Percentiles rank a stretch among this genome's conserved stretches.
Evolutionary conservation across 257 asterid genomes (phyloP).

Genomic region (Osmanthus fragrans): DNA sequence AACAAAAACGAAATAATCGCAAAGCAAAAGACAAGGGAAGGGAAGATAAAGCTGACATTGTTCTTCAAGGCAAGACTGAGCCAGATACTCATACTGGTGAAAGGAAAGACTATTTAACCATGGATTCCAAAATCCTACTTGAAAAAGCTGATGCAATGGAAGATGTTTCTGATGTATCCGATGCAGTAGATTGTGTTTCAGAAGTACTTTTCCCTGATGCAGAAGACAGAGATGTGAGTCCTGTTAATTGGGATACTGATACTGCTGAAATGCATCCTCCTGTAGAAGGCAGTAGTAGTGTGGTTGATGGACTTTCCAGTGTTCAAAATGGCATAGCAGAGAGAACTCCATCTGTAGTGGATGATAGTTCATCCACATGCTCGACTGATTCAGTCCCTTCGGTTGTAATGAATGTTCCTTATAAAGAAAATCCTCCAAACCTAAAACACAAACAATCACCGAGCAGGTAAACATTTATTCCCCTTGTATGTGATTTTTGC

Average conservation of each 20-base stretch:
- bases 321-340: slow-evolving; percentile 59
- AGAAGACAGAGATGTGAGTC: slow-evolving; percentile 38
- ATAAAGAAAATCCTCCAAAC: slow-evolving; percentile 32
- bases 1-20: slow-evolving; percentile 73
- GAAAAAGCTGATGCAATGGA: slow-evolving; percentile 37
- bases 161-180: slow-evolving; percentile 50
- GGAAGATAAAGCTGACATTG: slow-evolving; percentile 40
- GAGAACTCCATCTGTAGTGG: slow-evolving; percentile 52
- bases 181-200: slow-evolving; percentile 40
- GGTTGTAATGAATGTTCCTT: slow-evolving; percentile 41
- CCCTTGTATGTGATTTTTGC: not conserved
- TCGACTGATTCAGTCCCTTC: slow-evolving; percentile 86
- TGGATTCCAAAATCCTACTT: not conserved
- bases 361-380: slow-evolving; percentile 92
- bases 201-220: slow-evolving; percentile 39
- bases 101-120: slow-evolving; percentile 27
- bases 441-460: slow-evolving; percentile 57
- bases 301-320: slow-evolving; percentile 36
- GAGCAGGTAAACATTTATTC: slow-evolving; percentile 42
- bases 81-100: slow-evolving; percentile 31
- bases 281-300: slow-evolving; percentile 48
- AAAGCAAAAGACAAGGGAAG: slow-evolving; percentile 57
- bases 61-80: slow-evolving; percentile 38
- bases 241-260: slow-evolving; percentile 45
- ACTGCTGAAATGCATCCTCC: slow-evolving; percentile 60